These are phyloP conservation scores for Cytospora piceicola DNA, from an alignment of 2,329 filamentous ascomycete species.

Conservation along the genomic window DNA sequence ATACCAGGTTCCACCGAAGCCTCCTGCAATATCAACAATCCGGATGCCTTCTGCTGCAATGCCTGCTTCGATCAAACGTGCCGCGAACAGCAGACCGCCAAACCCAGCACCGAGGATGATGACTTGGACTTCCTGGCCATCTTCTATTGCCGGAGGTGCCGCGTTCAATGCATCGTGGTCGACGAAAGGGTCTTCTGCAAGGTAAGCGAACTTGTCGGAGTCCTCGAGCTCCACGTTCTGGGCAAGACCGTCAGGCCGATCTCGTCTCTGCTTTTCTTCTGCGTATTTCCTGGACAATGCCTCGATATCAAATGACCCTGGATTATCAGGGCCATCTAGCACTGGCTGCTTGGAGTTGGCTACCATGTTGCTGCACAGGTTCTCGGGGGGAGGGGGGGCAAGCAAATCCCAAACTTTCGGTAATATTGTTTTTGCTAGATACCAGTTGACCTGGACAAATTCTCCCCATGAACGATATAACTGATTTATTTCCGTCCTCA, in stretches of 20 bases:
- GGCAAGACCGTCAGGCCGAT: slow-evolving; percentile 38
- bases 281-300: slow-evolving; percentile 37
- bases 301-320: slow-evolving; percentile 2
- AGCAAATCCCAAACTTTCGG: too few species aligned
- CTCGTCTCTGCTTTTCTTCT: slow-evolving; percentile 42
- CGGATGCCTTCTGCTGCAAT: slow-evolving; percentile 44
- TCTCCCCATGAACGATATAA: too few species aligned
- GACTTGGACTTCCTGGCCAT: slow-evolving; percentile 21
- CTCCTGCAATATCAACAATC: slow-evolving; percentile 47
- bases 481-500: too few species aligned
- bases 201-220: slow-evolving; percentile 32
- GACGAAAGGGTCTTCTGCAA: slow-evolving; percentile 43
- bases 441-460: too few species aligned
- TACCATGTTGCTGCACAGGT: neutral
- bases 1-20: slow-evolving; percentile 56
- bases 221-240: slow-evolving; percentile 41
- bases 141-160: neutral
- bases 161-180: slow-evolving; percentile 41
- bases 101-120: slow-evolving; percentile 43
- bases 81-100: slow-evolving; percentile 41
- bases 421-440: too few species aligned
- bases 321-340: neutral
- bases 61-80: slow-evolving; percentile 42
- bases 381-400: too few species aligned
- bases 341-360: neutral